Evolutionary conservation across 208 protist species (phyloP), one percentile per base, ranked within the genome.

Genomic region (Acanthamoeba divionensis): DNA sequence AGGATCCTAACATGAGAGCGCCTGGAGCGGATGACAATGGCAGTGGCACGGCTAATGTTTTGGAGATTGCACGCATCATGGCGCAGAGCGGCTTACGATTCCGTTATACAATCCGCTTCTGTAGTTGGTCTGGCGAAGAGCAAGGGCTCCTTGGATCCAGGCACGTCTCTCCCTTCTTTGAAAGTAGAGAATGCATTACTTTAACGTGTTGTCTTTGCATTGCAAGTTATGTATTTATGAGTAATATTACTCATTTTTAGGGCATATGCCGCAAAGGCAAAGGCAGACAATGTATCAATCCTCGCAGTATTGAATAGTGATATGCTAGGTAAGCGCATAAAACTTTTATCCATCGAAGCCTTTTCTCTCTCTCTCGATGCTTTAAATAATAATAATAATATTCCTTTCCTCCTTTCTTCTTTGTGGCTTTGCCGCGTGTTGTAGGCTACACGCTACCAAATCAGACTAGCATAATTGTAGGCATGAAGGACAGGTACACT

Each of bases 1-100:
- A 83, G 48, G 77, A 90, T n/a, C 57, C 83, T 1, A 6, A 15
- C 33, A 63, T 91, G 83, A 45, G 89, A 2, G 89, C 89, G 47
- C 89, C 89, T 12, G 89, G 89, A 47, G 89, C 89, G 15, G 86
- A 91, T 24, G 89, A 91, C 38, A 91, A 91, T 29, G 89, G 89
- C 26, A 69, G 60, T 15, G 89, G 89, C 6, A 91, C 89, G n/a
- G 52, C 89, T 71, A 73, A 62, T 24, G 41, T 91, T 26, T 13
- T 91, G 60, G 47, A 73, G 36, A 26, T 91, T 18, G 89, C 89
- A 9, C 57, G 77, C 12, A 29, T 89, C 31, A 48, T 91, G 44
- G 57, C 57, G 15, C 36, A 90, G 65, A 85, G 55, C 24, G 77
- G 83, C n/a, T n/a, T n/a, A n/a, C n/a, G 55, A 36, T 86, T 86